Conservation (phyloP, 345 rosid species). For the Cardamine resedifolia region DNA sequence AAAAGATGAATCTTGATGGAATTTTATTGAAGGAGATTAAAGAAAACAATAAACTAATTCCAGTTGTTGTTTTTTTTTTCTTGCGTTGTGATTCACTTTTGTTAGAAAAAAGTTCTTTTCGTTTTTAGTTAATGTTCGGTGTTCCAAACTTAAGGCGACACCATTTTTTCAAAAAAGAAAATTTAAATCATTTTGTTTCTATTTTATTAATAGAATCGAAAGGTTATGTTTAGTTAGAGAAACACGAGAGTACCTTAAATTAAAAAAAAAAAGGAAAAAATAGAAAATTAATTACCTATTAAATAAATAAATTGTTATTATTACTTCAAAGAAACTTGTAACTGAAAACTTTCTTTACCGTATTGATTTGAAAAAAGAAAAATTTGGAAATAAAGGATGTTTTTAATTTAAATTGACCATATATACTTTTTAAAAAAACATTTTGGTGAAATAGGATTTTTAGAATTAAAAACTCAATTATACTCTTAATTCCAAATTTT, state of each 20-base stretch:
- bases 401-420: no score
- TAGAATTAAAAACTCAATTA: no score
- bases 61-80: constrained; percentile 14
- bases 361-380: neutral
- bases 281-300: neutral
- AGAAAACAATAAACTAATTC: constrained; percentile 23
- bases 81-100: constrained; percentile 31
- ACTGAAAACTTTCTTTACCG: neutral
- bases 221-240: constrained; percentile 34
- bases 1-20: constrained; percentile 17
- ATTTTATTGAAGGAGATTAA: constrained; percentile 25
- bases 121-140: constrained; percentile 18
- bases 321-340: neutral
- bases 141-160: constrained; percentile 26
- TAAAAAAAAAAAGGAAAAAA: neutral
- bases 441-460: no score
- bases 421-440: no score
- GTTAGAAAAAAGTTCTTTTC: constrained; percentile 14
- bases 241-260: neutral
- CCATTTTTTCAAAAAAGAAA: neutral
- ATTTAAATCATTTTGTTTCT: neutral
- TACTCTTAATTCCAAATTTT: no score
- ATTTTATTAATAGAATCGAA: constrained; percentile 21
- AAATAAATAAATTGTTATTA: neutral
- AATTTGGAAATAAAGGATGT: no score